Evolutionary conservation across 2,329 filamentous ascomycete species (phyloP), one percentile per base, ranked within the genome.

Genomic region (Esteya vermicola): DNA sequence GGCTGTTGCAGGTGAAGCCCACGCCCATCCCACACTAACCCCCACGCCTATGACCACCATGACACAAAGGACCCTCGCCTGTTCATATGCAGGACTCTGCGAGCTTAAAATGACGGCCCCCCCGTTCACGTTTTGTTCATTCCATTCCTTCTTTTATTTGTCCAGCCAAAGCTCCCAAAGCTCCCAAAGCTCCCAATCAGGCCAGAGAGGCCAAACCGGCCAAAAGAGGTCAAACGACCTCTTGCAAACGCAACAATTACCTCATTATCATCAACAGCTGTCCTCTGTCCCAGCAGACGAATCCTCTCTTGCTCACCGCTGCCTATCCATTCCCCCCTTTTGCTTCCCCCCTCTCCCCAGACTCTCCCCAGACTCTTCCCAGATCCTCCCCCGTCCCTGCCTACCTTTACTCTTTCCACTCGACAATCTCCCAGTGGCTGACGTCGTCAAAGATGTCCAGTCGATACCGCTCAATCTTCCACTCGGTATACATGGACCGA

Each of bases 401-500:
- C 13, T 5, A 14, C 22, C 19, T 28, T 42, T 33, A 42, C 19
- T 46, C 41, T 36, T 57, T 55, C 78, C 78, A 83, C 31, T 71
- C 63, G 30, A 60, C 59, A 47, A 85, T 68, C 38, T 71, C 64
- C 77, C 82, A 91, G 33, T 61, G 67, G 47, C 66, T 56, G 28
- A 70, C 73, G 16, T 70, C 72, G 52, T 89, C 77, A 20, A 68
- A 65, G 46, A 94, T 70, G 27, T 74, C 71, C 51, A 93, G 62
- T 42, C 72, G 72, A 51, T 78, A 69, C 47, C 81, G 76, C 52
- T 82, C 77, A 51, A 86, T 84, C 43, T 66, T 65, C 70, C 81
- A 81, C 68, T 59, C 81, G 58, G 57, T 72, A 60, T 68, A 81
- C 59, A 64, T 72, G 58, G 68, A 74, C 61, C 63, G 73, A 54